Conservation (phyloP, 1,284 basidiomycete genomes). For the Chiua sp. region DNA sequence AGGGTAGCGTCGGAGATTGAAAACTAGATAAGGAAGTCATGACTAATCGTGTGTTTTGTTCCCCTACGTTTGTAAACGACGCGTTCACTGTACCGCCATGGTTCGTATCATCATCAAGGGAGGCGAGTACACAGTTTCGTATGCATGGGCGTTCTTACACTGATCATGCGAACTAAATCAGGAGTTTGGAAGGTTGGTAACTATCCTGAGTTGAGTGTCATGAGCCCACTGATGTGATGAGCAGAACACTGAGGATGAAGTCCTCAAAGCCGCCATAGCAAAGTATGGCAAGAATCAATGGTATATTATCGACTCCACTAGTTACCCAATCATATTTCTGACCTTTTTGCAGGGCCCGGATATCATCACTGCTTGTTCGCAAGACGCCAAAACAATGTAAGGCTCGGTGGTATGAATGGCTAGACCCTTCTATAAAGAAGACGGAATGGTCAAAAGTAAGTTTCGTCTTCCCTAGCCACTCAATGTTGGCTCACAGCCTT, state of each 20-base stretch:
- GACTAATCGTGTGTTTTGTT: constrained; percentile 9
- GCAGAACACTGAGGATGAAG: constrained; percentile 96
- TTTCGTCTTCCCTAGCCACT: background rate
- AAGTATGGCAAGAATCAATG: constrained; percentile 98
- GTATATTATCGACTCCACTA: constrained; percentile 44
- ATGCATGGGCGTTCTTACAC: background rate
- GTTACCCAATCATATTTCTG: background rate
- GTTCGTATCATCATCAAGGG: constrained; percentile 95
- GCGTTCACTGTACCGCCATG: constrained; percentile 46
- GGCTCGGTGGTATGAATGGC: constrained; percentile 99
- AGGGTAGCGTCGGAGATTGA: constrained; percentile 26
- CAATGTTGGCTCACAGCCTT: constrained; percentile 2
- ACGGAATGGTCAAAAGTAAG: constrained; percentile 97
- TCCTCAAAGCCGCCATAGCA: constrained; percentile 96
- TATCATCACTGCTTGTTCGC: constrained; percentile 95
- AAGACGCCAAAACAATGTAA: constrained; percentile 99
- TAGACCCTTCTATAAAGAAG: constrained; percentile 99
- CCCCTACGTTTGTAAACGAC: background rate
- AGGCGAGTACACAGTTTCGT: constrained; percentile 52
- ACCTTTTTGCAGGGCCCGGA: constrained; percentile 80
- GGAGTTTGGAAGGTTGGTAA: constrained; percentile 73
- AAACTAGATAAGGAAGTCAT: constrained; percentile 10
- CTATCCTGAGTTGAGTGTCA: constrained; percentile 13
- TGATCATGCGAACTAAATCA: constrained; percentile 27
- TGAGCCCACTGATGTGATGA: constrained; percentile 16